phyloP scores from a whole-genome alignment of 805 yeast species.

The Kazachstania taianensis region DNA sequence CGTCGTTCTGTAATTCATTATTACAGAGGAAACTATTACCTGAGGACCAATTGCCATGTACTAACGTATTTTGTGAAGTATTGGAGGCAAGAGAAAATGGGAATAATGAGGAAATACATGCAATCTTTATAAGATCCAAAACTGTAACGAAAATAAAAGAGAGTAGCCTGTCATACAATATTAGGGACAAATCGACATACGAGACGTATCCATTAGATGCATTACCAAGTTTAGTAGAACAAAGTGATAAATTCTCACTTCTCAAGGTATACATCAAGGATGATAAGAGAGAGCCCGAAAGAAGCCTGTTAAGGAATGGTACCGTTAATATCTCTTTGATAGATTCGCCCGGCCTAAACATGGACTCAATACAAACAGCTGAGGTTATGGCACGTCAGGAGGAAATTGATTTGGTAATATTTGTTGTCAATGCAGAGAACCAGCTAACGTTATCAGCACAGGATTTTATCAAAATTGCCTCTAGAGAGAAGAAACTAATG shows the following conservation, averaged over 20 bases:
- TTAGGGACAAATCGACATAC: constrained; percentile 56
- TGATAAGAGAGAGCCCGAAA: constrained; percentile 43
- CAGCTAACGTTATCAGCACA: constrained; percentile 90
- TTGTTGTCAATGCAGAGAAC: constrained; percentile 93
- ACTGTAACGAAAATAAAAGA: constrained; percentile 17
- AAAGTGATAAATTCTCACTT: constrained; percentile 59
- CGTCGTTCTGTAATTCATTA: constrained; percentile 88
- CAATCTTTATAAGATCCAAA: constrained; percentile 49
- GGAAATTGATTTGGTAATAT: constrained; percentile 91
- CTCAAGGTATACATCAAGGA: constrained; percentile 79
- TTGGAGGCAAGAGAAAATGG: constrained; percentile 70
- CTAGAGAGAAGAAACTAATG: constrained; percentile 81
- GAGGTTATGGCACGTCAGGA: constrained; percentile 94
- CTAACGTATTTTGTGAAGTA: constrained; percentile 92
- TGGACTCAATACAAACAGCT: constrained; percentile 88
- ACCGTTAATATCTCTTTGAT: constrained; percentile 84
- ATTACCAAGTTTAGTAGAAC: constrained; percentile 61
- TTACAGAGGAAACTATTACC: constrained; percentile 72
- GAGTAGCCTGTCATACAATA: constrained; percentile 25
- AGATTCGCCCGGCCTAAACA: constrained; percentile 94
- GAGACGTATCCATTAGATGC: constrained; percentile 42
- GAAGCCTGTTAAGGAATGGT: constrained; percentile 75
- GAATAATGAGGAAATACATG: constrained; percentile 85
- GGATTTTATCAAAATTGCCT: constrained; percentile 84
- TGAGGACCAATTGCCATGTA: constrained; percentile 96